Evolutionary conservation across 768 basidiomycete genomes (phyloP).

Genomic region (Mycena polygramma): DNA sequence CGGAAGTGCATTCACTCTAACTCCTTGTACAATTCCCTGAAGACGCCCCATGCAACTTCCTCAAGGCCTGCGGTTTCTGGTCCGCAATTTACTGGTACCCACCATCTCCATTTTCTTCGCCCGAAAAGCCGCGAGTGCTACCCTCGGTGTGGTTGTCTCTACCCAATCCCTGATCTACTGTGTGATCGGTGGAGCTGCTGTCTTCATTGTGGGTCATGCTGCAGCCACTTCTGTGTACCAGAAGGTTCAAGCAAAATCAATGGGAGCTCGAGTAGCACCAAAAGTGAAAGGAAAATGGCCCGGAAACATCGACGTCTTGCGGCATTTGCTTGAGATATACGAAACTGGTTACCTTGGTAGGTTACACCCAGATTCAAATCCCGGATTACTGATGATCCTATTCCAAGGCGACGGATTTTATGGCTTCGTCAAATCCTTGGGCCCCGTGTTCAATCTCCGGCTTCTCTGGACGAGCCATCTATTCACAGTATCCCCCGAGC

Average conservation of each 20-base stretch:
- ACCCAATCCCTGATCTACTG: neutral
- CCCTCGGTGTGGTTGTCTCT: neutral
- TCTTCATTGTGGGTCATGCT: neutral
- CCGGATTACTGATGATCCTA: neutral
- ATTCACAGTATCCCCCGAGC: conserved; percentile 36
- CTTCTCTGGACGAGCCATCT: conserved; percentile 29
- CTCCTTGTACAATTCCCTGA: too few species aligned
- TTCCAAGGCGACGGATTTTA: conserved; percentile 6
- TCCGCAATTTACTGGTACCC: conserved; percentile 10
- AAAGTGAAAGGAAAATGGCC: conserved; percentile 16
- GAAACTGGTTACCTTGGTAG: conserved; percentile 23
- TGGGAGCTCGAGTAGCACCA: conserved; percentile 24
- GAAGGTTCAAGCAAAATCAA: neutral
- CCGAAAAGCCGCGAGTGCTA: neutral
- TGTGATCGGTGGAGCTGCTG: neutral
- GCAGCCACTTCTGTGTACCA: neutral
- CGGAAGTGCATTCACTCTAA: too few species aligned
- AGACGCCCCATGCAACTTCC: conserved; percentile 15
- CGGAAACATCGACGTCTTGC: conserved; percentile 33
- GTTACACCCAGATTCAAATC: neutral
- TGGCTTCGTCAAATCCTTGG: conserved; percentile 11
- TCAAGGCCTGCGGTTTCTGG: conserved; percentile 8
- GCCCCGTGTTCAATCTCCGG: conserved; percentile 31
- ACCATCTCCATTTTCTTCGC: neutral
- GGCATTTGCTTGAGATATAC: neutral